These are phyloP conservation scores for Barnettozyma vustinii DNA, from an alignment of 805 yeast genomes.

Conservation along the genomic window DNA sequence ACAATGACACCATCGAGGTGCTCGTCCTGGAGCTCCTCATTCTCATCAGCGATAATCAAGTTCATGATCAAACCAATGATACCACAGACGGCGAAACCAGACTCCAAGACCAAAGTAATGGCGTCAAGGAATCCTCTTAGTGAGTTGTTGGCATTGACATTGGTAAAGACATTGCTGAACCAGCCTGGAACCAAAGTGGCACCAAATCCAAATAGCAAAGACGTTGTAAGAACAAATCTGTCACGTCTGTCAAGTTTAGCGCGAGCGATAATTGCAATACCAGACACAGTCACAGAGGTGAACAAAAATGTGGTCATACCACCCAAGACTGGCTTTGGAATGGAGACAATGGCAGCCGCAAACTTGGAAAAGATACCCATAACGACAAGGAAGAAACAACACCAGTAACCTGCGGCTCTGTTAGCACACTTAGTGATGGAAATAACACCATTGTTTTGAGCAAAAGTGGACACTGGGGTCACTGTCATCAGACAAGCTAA, in stretches of 20 bases:
- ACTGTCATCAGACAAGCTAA: slow-evolving; percentile 74
- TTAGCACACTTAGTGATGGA: slow-evolving; percentile 90
- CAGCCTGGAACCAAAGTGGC: slow-evolving; percentile 59
- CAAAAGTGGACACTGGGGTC: slow-evolving; percentile 90
- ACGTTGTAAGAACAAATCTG: slow-evolving; percentile 61
- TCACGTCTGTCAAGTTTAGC: slow-evolving; percentile 61
- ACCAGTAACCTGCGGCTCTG: slow-evolving; percentile 73
- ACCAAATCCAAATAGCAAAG: slow-evolving; percentile 62
- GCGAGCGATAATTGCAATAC: slow-evolving; percentile 56
- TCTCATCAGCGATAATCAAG: slow-evolving; percentile 40
- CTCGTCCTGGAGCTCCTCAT: slow-evolving; percentile 3
- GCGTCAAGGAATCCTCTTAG: slow-evolving; percentile 62
- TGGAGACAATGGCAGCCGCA: slow-evolving; percentile 83
- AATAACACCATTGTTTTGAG: slow-evolving; percentile 94
- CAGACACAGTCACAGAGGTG: slow-evolving; percentile 72
- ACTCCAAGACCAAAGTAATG: slow-evolving; percentile 60
- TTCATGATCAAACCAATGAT: slow-evolving; percentile 57
- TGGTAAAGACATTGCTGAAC: slow-evolving; percentile 63
- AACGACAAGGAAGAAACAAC: slow-evolving; percentile 70
- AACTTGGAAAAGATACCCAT: slow-evolving; percentile 89
- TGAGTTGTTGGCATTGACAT: slow-evolving; percentile 49
- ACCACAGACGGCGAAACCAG: slow-evolving; percentile 70
- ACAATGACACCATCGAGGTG: slow-evolving; percentile 18
- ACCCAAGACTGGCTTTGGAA: slow-evolving; percentile 76
- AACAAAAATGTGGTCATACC: slow-evolving; percentile 85